Evolutionary conservation across 2,329 filamentous ascomycete genomes (phyloP), one percentile per base, ranked within the genome.

Genomic region (Beauveria asiatica): DNA sequence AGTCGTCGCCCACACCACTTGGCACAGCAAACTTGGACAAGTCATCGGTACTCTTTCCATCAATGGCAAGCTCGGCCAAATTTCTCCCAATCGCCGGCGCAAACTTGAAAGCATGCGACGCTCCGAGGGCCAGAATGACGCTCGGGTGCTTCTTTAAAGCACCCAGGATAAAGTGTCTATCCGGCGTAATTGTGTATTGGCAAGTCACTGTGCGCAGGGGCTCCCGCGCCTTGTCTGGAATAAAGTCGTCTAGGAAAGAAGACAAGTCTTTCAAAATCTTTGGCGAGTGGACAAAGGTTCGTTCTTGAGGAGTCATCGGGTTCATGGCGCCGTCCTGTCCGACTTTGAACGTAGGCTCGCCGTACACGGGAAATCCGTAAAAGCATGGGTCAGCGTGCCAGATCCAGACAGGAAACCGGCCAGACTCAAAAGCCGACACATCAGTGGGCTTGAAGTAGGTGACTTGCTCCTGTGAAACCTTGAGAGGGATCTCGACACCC

Each of bases 71-170:
- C 44, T 68, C 67, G 0, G 67, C 67, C 19, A 67, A 41, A 39
- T 67, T 65, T 33, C 66, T 65, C 0, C 67, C 67, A 8, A 68
- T 67, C 0, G 67, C 66, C 3, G 67, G 67, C 0, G 67, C 64
- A 53, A 68, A 68, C 25, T 68, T 68, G 50, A 68, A 68, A 0
- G 61, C 67, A 56, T 68, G 67, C 0, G 61, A 66, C 41, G 62
- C 66, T 1, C 66, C 65, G 3, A 68, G 39, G 0, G 60, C 67
- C 0, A 68, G n/a, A 13, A 68, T 62, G 0, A 68, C 60, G 53
- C 67, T 49, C 0, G 59, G 52, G 1, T 68, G 46, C 5, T 50
- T 59, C 27, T 63, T 59, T 10, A 68, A 23, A 0, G 65, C 63
- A 6, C 65, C 64, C 7, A 68, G 65, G 2, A 68, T 49, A 1